Percentiles rank a stretch among this genome's conserved stretches.
Evolutionary conservation across 2,329 filamentous ascomycete species (phyloP).

Genomic region (Monosporascus sp.): DNA sequence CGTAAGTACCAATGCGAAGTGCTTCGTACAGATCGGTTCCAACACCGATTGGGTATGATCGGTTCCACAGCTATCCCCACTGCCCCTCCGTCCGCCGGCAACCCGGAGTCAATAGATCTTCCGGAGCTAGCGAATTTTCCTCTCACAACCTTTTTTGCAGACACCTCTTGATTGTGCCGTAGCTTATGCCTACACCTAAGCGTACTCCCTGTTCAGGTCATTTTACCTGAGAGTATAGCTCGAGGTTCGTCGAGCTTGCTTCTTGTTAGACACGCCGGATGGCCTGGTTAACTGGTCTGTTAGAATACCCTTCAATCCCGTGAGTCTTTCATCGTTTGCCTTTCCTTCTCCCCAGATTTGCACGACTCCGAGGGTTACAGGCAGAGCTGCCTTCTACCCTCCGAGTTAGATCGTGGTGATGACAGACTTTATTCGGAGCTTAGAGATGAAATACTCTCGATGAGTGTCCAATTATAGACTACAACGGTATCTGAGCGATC

Average conservation of each 20-base stretch:
- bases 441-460: conserved; percentile 56
- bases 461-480: conserved; percentile 73
- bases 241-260: background rate
- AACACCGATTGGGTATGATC: too few species aligned
- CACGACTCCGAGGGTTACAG: background rate
- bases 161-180: too few species aligned
- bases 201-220: background rate
- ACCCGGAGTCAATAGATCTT: background rate
- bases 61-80: too few species aligned
- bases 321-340: conserved; percentile 4
- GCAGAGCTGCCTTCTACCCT: background rate
- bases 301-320: conserved; percentile 1
- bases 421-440: conserved; percentile 51
- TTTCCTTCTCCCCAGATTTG: background rate
- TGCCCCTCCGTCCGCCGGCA: background rate
- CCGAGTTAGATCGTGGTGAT: conserved; percentile 46
- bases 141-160: too few species aligned
- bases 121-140: background rate
- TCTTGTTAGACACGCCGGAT: background rate
- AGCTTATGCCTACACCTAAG: background rate
- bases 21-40: too few species aligned
- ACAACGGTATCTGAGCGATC: conserved; percentile 93
- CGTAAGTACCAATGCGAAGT: too few species aligned
- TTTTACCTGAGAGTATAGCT: background rate
- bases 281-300: background rate